Evolutionary conservation across 2,329 filamentous ascomycete species (phyloP), one percentile per base, ranked within the genome.

Genomic region (Pseudonectria foliicola): DNA sequence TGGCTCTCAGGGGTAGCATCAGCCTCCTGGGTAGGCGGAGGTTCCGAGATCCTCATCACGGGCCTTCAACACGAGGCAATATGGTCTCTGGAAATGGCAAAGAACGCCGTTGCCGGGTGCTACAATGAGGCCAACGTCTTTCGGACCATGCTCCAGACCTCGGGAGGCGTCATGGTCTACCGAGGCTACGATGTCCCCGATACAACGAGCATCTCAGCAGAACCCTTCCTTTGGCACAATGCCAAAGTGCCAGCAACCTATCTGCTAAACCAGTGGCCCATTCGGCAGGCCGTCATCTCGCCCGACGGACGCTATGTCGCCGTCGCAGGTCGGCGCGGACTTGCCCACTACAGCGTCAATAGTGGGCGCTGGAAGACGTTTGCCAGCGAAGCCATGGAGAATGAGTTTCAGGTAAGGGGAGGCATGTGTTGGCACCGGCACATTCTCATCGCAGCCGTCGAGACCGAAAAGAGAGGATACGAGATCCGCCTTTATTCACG

Each of bases 371-470:
- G 92, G 92, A 95, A 94, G 57, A 93, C 84, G 0, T 98, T 98
- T 57, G 74, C 82, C 31, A 87, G 89, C 50, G 74, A 80, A 16
- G 77, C 74, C 21, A 75, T 82, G 53, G 92, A 96, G 60, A 88
- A 89, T 50, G 86, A 89, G 43, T 98, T 98, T 55, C 79, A 87
- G 15, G 86, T 98, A 11, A 74, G 89, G 43, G 92, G 92, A 31
- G 92, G 92, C 6, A 95, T 98, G 89, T 96, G 90, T 57, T 98
- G 92, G 92, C 89, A 94, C 56, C 88, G 94, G 47, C 90, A 98
- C 61, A 85, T 96, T 23, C 70, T 98, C 13, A 85, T 96, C 37
- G 89, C 88, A 26, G 88, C 90, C 4, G 82, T 95, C n/a, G 92
- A 98, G 60, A 21, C 18, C 5, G 80, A 78, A 35, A 85, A 84